Evolutionary conservation across 2,329 filamentous ascomycete species (phyloP).

Genomic region (Pezicula neosporulosa): DNA sequence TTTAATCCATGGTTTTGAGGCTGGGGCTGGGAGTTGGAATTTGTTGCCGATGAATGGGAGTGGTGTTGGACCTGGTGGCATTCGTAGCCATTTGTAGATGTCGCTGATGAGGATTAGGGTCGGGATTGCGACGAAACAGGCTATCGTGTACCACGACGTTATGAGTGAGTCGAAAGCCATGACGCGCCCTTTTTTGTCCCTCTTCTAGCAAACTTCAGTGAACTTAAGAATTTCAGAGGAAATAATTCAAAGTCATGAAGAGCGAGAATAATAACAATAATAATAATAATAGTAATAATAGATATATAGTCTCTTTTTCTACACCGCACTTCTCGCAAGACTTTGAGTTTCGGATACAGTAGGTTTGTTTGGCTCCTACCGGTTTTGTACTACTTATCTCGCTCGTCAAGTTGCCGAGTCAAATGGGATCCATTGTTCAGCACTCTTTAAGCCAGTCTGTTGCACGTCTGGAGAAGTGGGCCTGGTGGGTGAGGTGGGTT

Average conservation of each 20-base stretch:
- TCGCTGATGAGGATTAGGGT: conserved; percentile 27
- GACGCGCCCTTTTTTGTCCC: neutral
- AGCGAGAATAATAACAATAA: no score
- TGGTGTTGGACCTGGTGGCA: conserved; percentile 43
- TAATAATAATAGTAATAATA: no score
- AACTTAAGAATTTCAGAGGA: neutral
- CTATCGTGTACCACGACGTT: conserved; percentile 15
- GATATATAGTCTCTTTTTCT: no score
- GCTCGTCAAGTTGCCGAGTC: neutral
- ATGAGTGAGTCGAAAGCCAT: conserved; percentile 11
- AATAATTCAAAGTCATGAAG: no score
- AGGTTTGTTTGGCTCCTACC: no score
- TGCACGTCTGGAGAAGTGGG: conserved; percentile 3
- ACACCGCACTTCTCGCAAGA: no score
- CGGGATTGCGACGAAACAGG: conserved; percentile 17
- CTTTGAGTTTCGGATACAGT: no score
- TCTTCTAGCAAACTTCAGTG: neutral
- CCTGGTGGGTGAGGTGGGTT: neutral
- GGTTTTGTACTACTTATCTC: neutral
- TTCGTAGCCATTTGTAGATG: conserved; percentile 30
- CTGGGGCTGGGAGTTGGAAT: conserved; percentile 28
- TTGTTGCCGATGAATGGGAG: conserved; percentile 42
- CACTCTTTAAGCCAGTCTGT: neutral
- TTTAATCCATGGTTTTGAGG: conserved; percentile 32
- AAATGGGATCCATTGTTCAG: no score